These are phyloP conservation scores for Apostasia shenzhenica DNA, from an alignment of 106 monocot species.

Conservation along the genomic window DNA sequence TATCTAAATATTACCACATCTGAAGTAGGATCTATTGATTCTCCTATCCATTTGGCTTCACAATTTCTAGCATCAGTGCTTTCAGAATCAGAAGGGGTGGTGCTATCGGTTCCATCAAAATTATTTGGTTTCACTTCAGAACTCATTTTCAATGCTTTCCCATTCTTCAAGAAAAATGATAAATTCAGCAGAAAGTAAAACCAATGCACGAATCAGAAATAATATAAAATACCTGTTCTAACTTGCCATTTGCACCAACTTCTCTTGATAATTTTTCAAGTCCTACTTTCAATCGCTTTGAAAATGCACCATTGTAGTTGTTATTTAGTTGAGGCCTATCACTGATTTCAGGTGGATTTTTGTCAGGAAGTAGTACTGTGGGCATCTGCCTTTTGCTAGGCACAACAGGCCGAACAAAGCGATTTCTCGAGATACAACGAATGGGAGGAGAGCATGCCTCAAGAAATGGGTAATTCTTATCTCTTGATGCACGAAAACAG, in stretches of 20 bases:
- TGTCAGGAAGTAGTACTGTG: constrained; percentile 13
- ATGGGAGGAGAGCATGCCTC: constrained; percentile 73
- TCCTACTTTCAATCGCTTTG: constrained; percentile 32
- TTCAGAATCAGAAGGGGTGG: constrained; percentile 62
- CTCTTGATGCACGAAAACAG: constrained; percentile 29
- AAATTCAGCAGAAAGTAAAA: constrained; percentile 6
- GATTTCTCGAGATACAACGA: constrained; percentile 77
- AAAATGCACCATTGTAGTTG: constrained; percentile 14
- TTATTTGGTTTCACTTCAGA: constrained; percentile 25
- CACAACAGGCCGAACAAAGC: constrained; percentile 19
- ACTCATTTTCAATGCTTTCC: constrained; percentile 8
- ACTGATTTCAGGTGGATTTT: constrained; percentile 14
- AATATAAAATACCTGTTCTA: constrained; percentile 14
- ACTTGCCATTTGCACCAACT: constrained; percentile 18
- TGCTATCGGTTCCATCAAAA: constrained; percentile 31
- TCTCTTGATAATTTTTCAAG: constrained; percentile 12
- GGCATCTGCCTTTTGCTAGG: constrained; percentile 23
- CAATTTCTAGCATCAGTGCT: constrained; percentile 54
- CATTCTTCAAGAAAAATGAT: constrained; percentile 3
- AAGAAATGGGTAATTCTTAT: constrained; percentile 66
- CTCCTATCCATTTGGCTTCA: constrained; percentile 13
- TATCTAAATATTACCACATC: constrained; percentile 71
- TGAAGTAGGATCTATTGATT: constrained; percentile 26
- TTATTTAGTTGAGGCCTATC: constrained; percentile 18
- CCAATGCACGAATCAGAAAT: background rate